These are phyloP conservation scores for Scortechinia acanthostroma DNA, from an alignment of 2,329 filamentous ascomycete species.

Conservation along the genomic window DNA sequence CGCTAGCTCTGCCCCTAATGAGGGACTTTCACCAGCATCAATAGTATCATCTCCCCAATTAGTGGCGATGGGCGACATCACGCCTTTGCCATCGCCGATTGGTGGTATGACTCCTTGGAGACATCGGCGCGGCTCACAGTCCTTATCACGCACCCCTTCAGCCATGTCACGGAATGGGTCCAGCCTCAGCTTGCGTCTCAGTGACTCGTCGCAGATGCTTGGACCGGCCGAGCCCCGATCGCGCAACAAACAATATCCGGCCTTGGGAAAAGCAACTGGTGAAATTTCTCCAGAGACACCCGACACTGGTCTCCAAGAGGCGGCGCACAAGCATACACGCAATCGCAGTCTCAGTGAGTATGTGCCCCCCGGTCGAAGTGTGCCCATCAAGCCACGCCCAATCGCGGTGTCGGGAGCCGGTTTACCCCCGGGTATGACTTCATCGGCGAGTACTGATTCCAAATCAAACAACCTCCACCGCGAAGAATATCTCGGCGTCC, in stretches of 20 bases:
- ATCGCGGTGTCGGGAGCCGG: constrained; percentile 39
- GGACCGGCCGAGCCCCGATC: background rate
- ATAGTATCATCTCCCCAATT: constrained; percentile 34
- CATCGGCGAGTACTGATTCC: constrained; percentile 25
- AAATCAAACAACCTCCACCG: constrained; percentile 34
- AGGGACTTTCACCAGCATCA: constrained; percentile 25
- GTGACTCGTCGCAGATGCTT: background rate
- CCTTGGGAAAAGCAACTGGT: too few relatives aligned
- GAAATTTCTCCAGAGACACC: background rate
- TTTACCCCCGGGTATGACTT: constrained; percentile 19
- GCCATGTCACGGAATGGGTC: background rate
- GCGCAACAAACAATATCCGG: background rate
- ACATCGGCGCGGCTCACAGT: constrained; percentile 11
- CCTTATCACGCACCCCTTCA: background rate
- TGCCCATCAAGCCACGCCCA: constrained; percentile 36
- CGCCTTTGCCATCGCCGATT: constrained; percentile 36
- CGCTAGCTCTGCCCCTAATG: background rate
- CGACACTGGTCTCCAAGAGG: constrained; percentile 9
- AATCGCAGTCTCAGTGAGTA: constrained; percentile 61
- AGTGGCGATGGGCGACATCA: constrained; percentile 36
- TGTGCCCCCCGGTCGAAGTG: constrained; percentile 40
- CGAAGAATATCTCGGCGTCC: constrained; percentile 50
- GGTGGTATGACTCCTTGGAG: constrained; percentile 11
- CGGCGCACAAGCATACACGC: constrained; percentile 27
- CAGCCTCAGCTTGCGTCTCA: background rate